Base-by-base conservation (phyloP, 345 rosid genomes). In the Isatis tinctoria region DNA sequence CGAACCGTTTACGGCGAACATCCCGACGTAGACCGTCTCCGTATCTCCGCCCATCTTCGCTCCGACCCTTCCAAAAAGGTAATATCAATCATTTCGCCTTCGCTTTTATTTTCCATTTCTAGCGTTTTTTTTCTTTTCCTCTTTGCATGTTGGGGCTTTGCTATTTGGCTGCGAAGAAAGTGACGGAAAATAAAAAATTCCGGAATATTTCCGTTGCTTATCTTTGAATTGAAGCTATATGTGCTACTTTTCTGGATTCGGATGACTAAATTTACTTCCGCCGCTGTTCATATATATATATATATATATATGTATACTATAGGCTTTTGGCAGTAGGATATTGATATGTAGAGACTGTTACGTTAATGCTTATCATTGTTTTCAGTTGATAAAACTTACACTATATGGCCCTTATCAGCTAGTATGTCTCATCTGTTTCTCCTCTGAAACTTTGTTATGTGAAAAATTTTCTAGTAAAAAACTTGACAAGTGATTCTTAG, bases 1-100 rank as follows among this genome's bases (percentile, higher is more conserved):
- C 87, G 92, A 24, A 74, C 81, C 27, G 70, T 79, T 67, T 60
- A 87, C 73, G 89, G 87, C 62, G 83, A 78, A 13, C 76, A 10
- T 39, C 93, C 89, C 0, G 97, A 91, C 60, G 65, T 77, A 7
- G 91, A 89, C 24, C 85, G 89, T 69, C 92, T 93, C 70, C 87
- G 78, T 20, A 53, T 89, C 75, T 79, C 91, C 35, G 84, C 80
- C 56, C 63, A 70, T 12, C 94, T 78, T 78, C 77, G 49, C 44
- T 80, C 84, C 17, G 82, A 93, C 67, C 84, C 84, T 67, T 71
- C 86, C 51, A 91, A 88, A 76, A 83, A 84, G 84, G 97, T 91
- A n/a, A 44, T 43, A 2, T 2, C 17, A 16, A 30, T 17, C 13
- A 7, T 43, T 36, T 60, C 39, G 41, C 28, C 8, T 60, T 58